These are phyloP conservation scores for Termitomyces sp. DNA, from an alignment of 768 basidiomycete genomes.

Conservation along the genomic window DNA sequence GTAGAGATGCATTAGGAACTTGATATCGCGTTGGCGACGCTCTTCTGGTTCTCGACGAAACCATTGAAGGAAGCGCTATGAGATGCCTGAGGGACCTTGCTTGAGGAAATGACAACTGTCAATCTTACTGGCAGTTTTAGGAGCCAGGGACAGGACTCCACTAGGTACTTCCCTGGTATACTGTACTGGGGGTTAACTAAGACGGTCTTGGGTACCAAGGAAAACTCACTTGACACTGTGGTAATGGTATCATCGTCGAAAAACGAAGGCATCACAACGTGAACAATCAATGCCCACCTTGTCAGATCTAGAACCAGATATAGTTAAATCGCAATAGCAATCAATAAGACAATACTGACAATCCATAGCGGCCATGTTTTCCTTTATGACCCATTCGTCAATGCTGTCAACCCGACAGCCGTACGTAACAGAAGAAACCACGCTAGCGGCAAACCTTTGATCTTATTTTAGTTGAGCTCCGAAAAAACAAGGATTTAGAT, in stretches of 20 bases:
- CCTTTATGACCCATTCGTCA: conserved; percentile 41
- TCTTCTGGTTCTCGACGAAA: conserved; percentile 35
- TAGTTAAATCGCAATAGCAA: neutral
- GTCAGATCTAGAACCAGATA: neutral
- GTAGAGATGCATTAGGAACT: conserved; percentile 32
- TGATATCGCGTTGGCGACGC: conserved; percentile 30
- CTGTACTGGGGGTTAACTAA: conserved; percentile 16
- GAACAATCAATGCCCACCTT: neutral
- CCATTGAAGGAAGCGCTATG: conserved; percentile 35
- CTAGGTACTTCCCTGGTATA: conserved; percentile 44
- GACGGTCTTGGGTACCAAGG: no score
- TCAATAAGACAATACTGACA: conserved; percentile 22
- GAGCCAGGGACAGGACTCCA: conserved; percentile 43
- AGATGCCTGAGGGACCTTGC: neutral
- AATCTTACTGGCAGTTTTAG: conserved; percentile 35
- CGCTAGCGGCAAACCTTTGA: conserved; percentile 36
- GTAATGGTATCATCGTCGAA: neutral
- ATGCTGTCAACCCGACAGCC: conserved; percentile 34
- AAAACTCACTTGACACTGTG: conserved; percentile 1
- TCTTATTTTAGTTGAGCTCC: neutral
- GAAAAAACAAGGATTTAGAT: neutral
- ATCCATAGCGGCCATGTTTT: conserved; percentile 38
- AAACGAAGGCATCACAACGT: neutral
- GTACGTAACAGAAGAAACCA: conserved; percentile 38
- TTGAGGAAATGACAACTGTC: neutral